A percentile compares a stretch with the other conserved stretches of the same genome.
Conservation (phyloP, 2,329 filamentous ascomycete species). For the Colletotrichum filicis region DNA sequence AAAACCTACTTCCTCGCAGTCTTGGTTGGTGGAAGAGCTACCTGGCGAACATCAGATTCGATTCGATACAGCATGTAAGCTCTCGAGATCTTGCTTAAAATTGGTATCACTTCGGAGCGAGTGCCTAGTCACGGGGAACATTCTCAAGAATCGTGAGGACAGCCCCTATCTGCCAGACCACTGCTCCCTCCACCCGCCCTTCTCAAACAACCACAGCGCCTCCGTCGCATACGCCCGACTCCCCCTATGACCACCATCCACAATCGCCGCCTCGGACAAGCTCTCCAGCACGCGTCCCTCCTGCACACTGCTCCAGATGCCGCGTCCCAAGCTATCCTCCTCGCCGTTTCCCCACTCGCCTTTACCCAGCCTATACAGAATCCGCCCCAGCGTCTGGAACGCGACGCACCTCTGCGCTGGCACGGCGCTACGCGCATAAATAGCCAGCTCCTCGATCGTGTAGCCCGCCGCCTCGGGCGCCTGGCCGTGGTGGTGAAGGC, state of each 20-base stretch:
- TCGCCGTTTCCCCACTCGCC: constrained; percentile 73
- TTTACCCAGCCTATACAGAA: constrained; percentile 84
- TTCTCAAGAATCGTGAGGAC: neutral
- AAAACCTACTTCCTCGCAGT: too few species aligned
- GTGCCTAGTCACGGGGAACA: neutral
- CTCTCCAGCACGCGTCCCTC: constrained; percentile 81
- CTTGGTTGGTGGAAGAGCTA: too few species aligned
- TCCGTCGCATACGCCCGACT: constrained; percentile 88
- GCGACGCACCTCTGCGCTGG: constrained; percentile 90
- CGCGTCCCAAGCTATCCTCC: constrained; percentile 73
- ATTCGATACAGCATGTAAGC: neutral
- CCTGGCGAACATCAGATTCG: too few species aligned
- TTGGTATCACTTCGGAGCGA: neutral
- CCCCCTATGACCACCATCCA: constrained; percentile 77
- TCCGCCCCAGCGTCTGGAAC: constrained; percentile 88
- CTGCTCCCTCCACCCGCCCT: constrained; percentile 76
- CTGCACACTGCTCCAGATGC: constrained; percentile 85
- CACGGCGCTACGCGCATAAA: constrained; percentile 82
- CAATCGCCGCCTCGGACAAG: constrained; percentile 79
- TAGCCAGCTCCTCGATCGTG: constrained; percentile 86
- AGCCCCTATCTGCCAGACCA: constrained; percentile 62
- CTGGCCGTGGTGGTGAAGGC: constrained; percentile 92
- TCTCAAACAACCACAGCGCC: constrained; percentile 84
- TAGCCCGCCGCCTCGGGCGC: constrained; percentile 96
- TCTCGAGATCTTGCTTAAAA: neutral